Base-by-base conservation (phyloP, 2,329 filamentous ascomycete genomes). In the Colletotrichum limetticola region DNA sequence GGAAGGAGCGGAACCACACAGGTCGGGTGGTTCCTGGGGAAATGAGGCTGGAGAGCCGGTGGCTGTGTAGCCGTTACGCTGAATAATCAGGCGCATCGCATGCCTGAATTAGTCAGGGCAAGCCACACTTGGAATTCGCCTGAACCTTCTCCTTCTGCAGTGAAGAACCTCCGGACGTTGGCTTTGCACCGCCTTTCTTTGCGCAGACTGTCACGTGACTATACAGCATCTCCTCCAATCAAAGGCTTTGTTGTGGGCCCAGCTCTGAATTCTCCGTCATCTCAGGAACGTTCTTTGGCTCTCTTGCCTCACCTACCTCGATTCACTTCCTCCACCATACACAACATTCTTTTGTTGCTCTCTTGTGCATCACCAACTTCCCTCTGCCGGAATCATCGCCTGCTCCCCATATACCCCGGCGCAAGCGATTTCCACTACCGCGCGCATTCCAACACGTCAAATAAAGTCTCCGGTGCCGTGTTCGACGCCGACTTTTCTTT, bases 291-390 rank as follows among this genome's bases (percentile, higher is more conserved):
- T 66, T 66, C 68, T 46, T 55, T 46, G 62, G 35, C n/a, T 69
- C 49, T 53, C 56, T 16, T 46, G 19, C 24, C 53, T 49, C 26
- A 16, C 32, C 24, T 46, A 8, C 19, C 24, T 32, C 26, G 35
- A 60, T 46, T 62, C 49, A 60, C 59, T 53, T 68, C 60, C 32
- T 62, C n/a, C 59, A 72, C 42, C 65, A 72, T 64, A 55, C 58
- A 68, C 58, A 49, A 61, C 66, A 64, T 72, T 72, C 53, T 69
- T 68, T 63, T 58, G 59, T 63, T 69, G 69, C 58, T 52, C 58
- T 52, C 24, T 8, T 53, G 55, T 59, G 55, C 28, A 49, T 65
- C 32, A 55, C 35, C 66, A 72, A 72, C 59, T 14, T 4, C n/a
- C n/a, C 49, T 42, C 32, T 35, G 6, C n/a, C 37, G 8, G 11